Evolutionary conservation across 176 grass and related monocot genomes (phyloP).

Genomic region (Lolium rigidum): DNA sequence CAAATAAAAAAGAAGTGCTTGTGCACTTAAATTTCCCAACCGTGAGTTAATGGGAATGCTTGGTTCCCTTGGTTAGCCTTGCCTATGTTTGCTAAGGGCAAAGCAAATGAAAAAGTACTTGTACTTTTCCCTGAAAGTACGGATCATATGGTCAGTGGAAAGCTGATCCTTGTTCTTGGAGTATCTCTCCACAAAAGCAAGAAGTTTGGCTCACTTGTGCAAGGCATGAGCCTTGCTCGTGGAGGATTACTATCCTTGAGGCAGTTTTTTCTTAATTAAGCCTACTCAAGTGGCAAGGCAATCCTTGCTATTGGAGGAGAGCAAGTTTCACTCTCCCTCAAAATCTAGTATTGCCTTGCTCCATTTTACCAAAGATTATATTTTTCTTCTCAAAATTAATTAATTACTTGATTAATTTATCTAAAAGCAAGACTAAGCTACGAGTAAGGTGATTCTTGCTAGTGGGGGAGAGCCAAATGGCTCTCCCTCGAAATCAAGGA

Average conservation of each 20-base stretch:
- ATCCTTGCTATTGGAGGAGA: background rate
- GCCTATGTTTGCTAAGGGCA: too few species aligned
- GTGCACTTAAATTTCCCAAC: too few species aligned
- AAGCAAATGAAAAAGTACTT: too few species aligned
- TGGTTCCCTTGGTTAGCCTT: too few species aligned
- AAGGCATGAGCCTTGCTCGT: background rate
- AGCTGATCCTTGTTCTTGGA: too few species aligned
- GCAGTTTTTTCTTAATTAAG: background rate
- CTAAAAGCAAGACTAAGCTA: background rate
- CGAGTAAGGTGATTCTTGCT: background rate
- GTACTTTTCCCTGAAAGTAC: too few species aligned
- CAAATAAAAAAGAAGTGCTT: too few species aligned
- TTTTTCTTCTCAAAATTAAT: background rate
- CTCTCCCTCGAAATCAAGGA: background rate
- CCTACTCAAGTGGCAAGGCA: background rate
- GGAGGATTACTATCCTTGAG: background rate
- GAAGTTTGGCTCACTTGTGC: background rate
- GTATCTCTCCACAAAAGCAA: too few species aligned
- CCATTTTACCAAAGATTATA: background rate
- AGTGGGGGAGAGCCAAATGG: background rate
- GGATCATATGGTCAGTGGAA: too few species aligned
- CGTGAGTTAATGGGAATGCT: too few species aligned
- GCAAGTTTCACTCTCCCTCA: background rate
- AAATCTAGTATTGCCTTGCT: background rate
- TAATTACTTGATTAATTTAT: background rate